Base-by-base conservation (phyloP, 2,329 filamentous ascomycete genomes). In the Monilinia laxa region DNA sequence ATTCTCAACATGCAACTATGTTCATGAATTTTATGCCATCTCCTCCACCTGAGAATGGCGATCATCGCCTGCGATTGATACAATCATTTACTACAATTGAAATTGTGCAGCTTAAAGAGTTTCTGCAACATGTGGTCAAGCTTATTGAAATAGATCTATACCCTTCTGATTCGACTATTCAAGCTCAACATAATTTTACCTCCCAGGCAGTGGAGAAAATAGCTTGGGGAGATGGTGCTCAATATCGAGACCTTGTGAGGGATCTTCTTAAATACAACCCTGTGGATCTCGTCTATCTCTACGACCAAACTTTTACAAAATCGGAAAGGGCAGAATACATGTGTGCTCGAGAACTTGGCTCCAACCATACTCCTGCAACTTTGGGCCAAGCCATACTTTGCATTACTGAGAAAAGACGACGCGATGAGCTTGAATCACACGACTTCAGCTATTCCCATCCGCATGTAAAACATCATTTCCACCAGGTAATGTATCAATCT, bases 181-280 rank as follows among this genome's bases (percentile, higher is more conserved):
- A 71, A 63, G 68, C 73, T n/a, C 70, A 71, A 3, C 72, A 75
- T 60, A 53, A 65, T 35, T 70, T 75, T 7, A 69, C 74, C 25
- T 65, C 70, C 11, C 56, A 67, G 25, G 67, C 69, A 4, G 65
- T 75, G 1, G 69, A 68, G n/a, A 73, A 73, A 20, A 69, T 75
- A 7, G 74, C 70, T n/a, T 76, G 74, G 74, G 74, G 74, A 38
- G 67, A 73, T 45, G 74, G 71, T 31, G 68, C 64, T n/a, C 67
- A 70, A 18, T 72, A 75, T 59, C 68, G 69, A 28, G 59, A 64
- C 3, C 67, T 75, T 0, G 67, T 75, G 9, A 60, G 69, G 4
- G 71, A 71, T 60, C 71, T 76, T 38, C 71, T 74, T 64, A 75
- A 75, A 63, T 68, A 74, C 16, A 68, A 66, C 20, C 74, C 74